A percentile compares a stretch with the other conserved stretches of the same genome.
Conservation (phyloP, 371 early-diverging fungal genomes). For the Ordospora colligata region DNA sequence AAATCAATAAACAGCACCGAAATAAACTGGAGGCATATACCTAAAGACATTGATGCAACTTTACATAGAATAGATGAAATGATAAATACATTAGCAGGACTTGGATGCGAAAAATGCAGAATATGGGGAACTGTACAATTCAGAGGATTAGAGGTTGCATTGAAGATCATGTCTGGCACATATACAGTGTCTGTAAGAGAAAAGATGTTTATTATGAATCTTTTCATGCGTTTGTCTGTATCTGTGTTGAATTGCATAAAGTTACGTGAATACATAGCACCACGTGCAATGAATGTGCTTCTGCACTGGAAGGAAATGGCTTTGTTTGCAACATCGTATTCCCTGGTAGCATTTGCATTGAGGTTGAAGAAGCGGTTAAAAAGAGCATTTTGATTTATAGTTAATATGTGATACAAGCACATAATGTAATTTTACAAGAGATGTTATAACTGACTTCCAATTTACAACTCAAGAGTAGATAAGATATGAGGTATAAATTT, state of each 20-base stretch:
- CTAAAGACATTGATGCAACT: neutral
- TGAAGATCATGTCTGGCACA: constrained; percentile 67
- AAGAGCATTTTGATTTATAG: neutral
- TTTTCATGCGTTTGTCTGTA: neutral
- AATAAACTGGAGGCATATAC: neutral
- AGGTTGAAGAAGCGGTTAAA: neutral
- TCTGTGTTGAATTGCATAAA: neutral
- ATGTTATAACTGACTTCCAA: too few relatives aligned
- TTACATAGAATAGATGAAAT: constrained; percentile 12
- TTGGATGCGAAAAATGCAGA: constrained; percentile 88
- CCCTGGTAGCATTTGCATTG: neutral
- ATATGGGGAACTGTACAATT: constrained; percentile 82
- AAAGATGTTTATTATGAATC: neutral
- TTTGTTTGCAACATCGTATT: neutral
- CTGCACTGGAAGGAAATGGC: neutral
- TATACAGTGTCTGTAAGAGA: neutral
- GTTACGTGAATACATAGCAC: neutral
- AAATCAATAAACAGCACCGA: neutral
- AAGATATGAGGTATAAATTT: neutral
- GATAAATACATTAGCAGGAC: constrained; percentile 76
- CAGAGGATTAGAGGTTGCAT: constrained; percentile 70
- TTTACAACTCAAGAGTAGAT: too few relatives aligned
- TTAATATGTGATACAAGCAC: too few relatives aligned
- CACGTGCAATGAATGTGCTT: neutral
- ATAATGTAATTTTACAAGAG: too few relatives aligned